Evolutionary conservation across 2,329 filamentous ascomycete genomes (phyloP).

Genomic region (Venturia asperata): DNA sequence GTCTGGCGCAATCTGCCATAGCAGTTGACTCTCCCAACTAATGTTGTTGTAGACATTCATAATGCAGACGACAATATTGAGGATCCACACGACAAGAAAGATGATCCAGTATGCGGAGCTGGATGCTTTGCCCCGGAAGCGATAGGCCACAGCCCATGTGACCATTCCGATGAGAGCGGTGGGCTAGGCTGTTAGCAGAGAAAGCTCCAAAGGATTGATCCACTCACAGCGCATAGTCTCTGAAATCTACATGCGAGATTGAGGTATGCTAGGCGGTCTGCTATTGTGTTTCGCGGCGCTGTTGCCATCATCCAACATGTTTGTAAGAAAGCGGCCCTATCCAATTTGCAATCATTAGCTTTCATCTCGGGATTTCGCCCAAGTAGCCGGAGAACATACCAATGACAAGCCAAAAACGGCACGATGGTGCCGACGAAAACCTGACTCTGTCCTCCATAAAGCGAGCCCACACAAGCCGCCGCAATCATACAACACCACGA

Average conservation of each 20-base stretch:
- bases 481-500: constrained; percentile 4
- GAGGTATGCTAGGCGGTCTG: constrained; percentile 1
- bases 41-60: constrained; percentile 12
- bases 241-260: constrained; percentile 8
- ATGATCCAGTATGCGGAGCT: constrained; percentile 10
- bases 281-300: constrained; percentile 7
- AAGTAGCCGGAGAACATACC: background rate
- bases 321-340: constrained; percentile 8
- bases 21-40: background rate
- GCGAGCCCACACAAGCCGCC: background rate
- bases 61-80: constrained; percentile 5
- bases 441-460: constrained; percentile 9
- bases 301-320: constrained; percentile 14
- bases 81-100: constrained; percentile 3
- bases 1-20: constrained; percentile 1
- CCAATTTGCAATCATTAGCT: background rate
- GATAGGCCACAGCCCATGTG: constrained; percentile 6
- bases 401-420: constrained; percentile 7
- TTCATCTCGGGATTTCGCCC: background rate
- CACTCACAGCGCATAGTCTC: constrained; percentile 5
- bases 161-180: constrained; percentile 10
- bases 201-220: background rate
- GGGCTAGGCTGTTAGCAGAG: background rate
- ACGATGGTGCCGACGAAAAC: constrained; percentile 4
- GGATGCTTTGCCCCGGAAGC: constrained; percentile 11